Evolutionary conservation across 257 asterid species (phyloP), one percentile per base, ranked within the genome.

Genomic region (Solanum sitiens): DNA sequence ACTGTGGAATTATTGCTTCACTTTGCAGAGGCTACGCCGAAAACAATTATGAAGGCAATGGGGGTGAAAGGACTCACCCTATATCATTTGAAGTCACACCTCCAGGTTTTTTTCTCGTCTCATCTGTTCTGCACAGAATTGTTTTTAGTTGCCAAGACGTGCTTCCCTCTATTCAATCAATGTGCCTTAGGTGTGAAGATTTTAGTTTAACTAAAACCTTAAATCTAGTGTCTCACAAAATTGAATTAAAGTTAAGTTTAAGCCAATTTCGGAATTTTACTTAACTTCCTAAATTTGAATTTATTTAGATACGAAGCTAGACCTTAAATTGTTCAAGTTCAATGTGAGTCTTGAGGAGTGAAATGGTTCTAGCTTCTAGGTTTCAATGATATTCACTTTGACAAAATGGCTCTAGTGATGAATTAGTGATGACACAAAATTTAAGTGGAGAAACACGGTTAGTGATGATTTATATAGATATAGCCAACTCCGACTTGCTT

Each of bases 61-160:
- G 97, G 98, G 85, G 99, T 96, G 65, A 96, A 96, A 90, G 99
- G 99, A 90, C 94, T 96, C 90, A 96, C 99, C 70, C 90, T 96
- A 88, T 96, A 96, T 91, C 99, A 96, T 90, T 91, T 96, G 92
- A 96, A 96, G 95, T 96, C 99, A 35, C 98, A 95, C 92, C 99
- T 96, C 88, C 99, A 96, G 99, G 99, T 92, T 89, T 32, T 77
- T 89, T 71, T 71, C 5, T 37, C 20, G 20, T 84, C 56, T 37
- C 25, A 18, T 47, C 12, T 47, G 33, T 47, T 10, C 18, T 30
- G 3, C 56, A 80, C 27, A 80, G 44, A 50, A 16, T 10, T 3
- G 68, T 45, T 4, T 45, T 79, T 45, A 79, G 67, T 47, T 2
- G 85, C 84, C 40, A 15, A 44, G 65, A 42, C 12, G 25, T 9